A percentile compares a stretch with the other conserved stretches of the same genome.
These are phyloP conservation scores for Murraya koenigii DNA, from an alignment of 345 rosid species.

Conservation along the genomic window DNA sequence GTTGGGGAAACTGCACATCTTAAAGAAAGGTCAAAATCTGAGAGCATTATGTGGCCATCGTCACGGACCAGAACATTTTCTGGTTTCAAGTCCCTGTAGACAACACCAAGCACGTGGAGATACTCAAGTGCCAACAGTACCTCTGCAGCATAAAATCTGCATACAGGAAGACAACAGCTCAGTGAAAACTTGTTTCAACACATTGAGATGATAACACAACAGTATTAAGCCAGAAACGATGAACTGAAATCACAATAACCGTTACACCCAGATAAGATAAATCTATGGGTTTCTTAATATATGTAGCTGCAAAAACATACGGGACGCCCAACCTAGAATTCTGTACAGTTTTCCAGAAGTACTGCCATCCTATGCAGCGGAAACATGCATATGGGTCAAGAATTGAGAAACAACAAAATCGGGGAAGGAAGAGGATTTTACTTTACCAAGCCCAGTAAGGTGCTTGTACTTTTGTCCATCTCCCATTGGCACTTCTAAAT, in stretches of 20 bases:
- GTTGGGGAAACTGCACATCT: constrained; percentile 93
- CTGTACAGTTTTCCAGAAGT: neutral
- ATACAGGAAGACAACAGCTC: constrained; percentile 12
- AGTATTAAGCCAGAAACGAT: neutral
- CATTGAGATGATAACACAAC: neutral
- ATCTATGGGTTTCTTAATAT: neutral
- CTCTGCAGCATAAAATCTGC: constrained; percentile 96
- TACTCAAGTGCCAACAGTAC: constrained; percentile 93
- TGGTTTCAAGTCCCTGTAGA: constrained; percentile 95
- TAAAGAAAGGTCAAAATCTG: constrained; percentile 94
- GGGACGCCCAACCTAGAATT: neutral
- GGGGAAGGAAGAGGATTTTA: neutral
- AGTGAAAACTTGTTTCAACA: neutral
- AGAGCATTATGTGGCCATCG: constrained; percentile 98
- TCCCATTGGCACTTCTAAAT: neutral
- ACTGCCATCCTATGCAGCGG: constrained; percentile 1
- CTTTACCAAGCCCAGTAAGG: neutral
- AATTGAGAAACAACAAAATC: neutral
- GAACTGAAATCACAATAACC: neutral
- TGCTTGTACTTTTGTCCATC: neutral
- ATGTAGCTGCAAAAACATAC: neutral
- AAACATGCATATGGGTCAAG: neutral
- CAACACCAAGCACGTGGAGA: constrained; percentile 98
- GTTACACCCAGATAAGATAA: neutral
- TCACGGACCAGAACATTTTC: constrained; percentile 99